Base-by-base conservation (phyloP, 495 filamentous ascomycete species). In the Penicillium macrosclerotiorum region DNA sequence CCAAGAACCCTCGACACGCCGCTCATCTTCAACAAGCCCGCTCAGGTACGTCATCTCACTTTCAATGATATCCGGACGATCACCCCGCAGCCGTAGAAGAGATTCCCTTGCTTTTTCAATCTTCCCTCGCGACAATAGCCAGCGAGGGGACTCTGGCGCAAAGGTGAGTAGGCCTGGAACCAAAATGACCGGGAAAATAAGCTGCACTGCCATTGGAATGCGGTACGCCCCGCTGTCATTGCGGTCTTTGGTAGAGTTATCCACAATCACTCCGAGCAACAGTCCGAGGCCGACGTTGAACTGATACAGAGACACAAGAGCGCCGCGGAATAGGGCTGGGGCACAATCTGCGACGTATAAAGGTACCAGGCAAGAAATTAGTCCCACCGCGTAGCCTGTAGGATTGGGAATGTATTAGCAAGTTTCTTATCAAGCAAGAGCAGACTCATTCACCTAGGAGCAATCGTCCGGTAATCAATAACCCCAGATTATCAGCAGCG, bases 61-160 rank as follows among this genome's bases (percentile, higher is more conserved):
- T 2, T 74, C 70, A 19, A 74, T 53, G 33, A 94, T 63, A 26
- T 78, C 74, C 0, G 79, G 74, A 47, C 86, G 76, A 42, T 83
- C 77, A 1, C 68, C 29, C 1, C 78, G 73, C 29, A 89, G 73
- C 37, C 82, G 73, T 38, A 87, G 84, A 19, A 93, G 79, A 93
- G 81, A 6, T 83, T 63, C 27, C 62, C 72, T 88, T 88, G 33
- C 71, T 66, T 14, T 87, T 79, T 43, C 79, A 63, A 19, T 78
- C 62, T 14, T 77, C 82, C 18, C 75, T 71, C 75, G 86, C 90
- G 72, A 91, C 83, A n/a, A n/a, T 48, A 83, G 68, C 64, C 72
- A 94, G 27, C 88, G 80, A 4, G 88, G 88, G 4, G 88, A 89
- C 55, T 94, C 88, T 0, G 88, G 88, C n/a, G n/a, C n/a, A n/a